Conservation (phyloP, 768 basidiomycete genomes). For the Phaffia australis region DNA sequence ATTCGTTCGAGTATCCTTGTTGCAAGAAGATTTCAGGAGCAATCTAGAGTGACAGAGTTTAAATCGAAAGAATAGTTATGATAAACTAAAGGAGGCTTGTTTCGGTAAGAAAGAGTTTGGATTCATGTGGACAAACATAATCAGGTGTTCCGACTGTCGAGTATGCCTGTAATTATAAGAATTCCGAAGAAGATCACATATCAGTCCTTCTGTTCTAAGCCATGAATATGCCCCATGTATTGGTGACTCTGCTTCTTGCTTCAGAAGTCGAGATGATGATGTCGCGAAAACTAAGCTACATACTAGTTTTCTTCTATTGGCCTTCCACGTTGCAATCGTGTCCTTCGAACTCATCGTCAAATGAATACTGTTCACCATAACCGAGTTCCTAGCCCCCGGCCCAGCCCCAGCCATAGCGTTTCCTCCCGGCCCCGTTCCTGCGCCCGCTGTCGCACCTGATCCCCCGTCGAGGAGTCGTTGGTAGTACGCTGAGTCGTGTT, state of each 20-base stretch:
- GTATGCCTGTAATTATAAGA: slow-evolving; percentile 55
- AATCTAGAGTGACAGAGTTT: slow-evolving; percentile 42
- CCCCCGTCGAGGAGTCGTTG: slow-evolving; percentile 68
- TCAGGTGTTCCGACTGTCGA: slow-evolving; percentile 97
- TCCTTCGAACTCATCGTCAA: slow-evolving; percentile 88
- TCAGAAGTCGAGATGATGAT: too few relatives aligned
- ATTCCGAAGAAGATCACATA: neutral
- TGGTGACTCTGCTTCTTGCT: neutral
- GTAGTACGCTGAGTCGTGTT: slow-evolving; percentile 92
- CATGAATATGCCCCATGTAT: neutral
- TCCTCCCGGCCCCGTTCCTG: slow-evolving; percentile 30
- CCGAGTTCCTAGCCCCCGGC: slow-evolving; percentile 63
- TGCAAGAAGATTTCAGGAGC: slow-evolving; percentile 94
- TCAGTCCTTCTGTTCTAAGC: neutral
- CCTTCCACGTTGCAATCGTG: slow-evolving; percentile 96
- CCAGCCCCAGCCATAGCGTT: slow-evolving; percentile 23
- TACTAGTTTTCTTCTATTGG: slow-evolving; percentile 88
- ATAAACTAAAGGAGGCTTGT: neutral
- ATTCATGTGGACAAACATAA: slow-evolving; percentile 41
- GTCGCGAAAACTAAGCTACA: slow-evolving; percentile 28
- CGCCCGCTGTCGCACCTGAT: slow-evolving; percentile 37
- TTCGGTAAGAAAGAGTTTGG: neutral
- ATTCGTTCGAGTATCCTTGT: slow-evolving; percentile 95
- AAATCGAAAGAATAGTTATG: neutral
- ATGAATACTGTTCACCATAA: slow-evolving; percentile 95